Percentiles rank a stretch among this genome's conserved stretches.
These are phyloP conservation scores for Plasmodium gallinaceum DNA, from an alignment of 169 alveolate genomes.

Conservation along the genomic window DNA sequence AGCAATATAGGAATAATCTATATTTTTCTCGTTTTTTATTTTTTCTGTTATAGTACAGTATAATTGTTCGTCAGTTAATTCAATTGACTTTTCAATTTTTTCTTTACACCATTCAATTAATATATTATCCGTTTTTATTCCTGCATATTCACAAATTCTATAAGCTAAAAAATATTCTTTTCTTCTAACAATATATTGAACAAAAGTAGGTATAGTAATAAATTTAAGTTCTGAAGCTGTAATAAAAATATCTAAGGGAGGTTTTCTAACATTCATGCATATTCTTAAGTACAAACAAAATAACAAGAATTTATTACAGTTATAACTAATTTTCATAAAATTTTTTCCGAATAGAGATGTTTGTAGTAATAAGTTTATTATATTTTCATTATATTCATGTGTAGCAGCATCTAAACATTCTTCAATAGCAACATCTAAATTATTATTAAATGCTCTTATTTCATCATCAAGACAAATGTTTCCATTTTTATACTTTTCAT, in stretches of 20 bases:
- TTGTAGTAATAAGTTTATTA: conserved; percentile 73
- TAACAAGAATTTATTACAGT: conserved; percentile 38
- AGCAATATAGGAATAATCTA: conserved; percentile 75
- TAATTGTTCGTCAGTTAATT: conserved; percentile 84
- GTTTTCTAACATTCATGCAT: conserved; percentile 76
- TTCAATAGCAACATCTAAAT: conserved; percentile 83
- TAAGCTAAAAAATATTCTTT: conserved; percentile 83
- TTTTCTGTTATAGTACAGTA: conserved; percentile 68
- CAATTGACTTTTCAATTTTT: conserved; percentile 81
- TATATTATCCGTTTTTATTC: conserved; percentile 77
- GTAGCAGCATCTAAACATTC: conserved; percentile 86
- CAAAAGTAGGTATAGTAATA: conserved; percentile 72
- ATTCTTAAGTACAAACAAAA: conserved; percentile 55
- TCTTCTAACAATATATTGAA: conserved; percentile 67
- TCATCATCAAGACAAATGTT: conserved; percentile 87
- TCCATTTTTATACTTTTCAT: conserved; percentile 83
- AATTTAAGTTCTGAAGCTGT: conserved; percentile 77
- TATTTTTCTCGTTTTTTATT: conserved; percentile 40
- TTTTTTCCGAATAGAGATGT: conserved; percentile 81
- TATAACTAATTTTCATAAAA: conserved; percentile 61
- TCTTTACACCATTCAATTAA: conserved; percentile 84
- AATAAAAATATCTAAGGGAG: conserved; percentile 78
- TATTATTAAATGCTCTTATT: conserved; percentile 83
- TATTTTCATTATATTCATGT: conserved; percentile 80
- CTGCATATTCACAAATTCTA: conserved; percentile 86